Evolutionary conservation across 2,329 filamentous ascomycete species (phyloP).

Genomic region (Fusarium armeniacum): DNA sequence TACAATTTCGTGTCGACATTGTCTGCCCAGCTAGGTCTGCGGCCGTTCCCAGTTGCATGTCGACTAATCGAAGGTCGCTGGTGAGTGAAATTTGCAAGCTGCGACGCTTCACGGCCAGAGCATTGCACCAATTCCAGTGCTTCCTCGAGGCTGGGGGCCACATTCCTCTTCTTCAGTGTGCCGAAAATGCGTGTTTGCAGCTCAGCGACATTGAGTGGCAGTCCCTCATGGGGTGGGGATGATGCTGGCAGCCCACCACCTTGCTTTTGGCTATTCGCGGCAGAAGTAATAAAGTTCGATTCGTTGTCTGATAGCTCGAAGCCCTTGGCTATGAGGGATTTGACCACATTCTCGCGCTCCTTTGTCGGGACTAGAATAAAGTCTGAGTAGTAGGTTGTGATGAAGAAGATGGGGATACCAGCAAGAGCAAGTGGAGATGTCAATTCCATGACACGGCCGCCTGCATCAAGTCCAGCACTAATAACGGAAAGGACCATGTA

Average conservation of each 20-base stretch:
- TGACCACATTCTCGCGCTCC: slow-evolving; percentile 79
- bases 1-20: slow-evolving; percentile 74
- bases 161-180: slow-evolving; percentile 81
- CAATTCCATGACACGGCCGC: slow-evolving; percentile 89
- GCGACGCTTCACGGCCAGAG: slow-evolving; percentile 72
- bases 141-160: slow-evolving; percentile 78
- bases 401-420: slow-evolving; percentile 97
- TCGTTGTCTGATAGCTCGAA: slow-evolving; percentile 85
- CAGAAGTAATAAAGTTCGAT: slow-evolving; percentile 74
- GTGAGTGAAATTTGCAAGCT: slow-evolving; percentile 57
- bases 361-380: slow-evolving; percentile 91
- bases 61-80: slow-evolving; percentile 56
- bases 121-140: slow-evolving; percentile 83
- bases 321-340: slow-evolving; percentile 81
- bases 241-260: slow-evolving; percentile 57
- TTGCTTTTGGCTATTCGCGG: slow-evolving; percentile 54
- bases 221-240: slow-evolving; percentile 75
- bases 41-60: slow-evolving; percentile 55
- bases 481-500: slow-evolving; percentile 93
- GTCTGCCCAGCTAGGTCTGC: slow-evolving; percentile 66
- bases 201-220: slow-evolving; percentile 82
- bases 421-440: slow-evolving; percentile 92
- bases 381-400: slow-evolving; percentile 97
- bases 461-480: slow-evolving; percentile 90
- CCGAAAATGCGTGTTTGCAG: slow-evolving; percentile 87